phyloP scores from a whole-genome alignment of 306 rosid genomes.

The Inga laurina region DNA sequence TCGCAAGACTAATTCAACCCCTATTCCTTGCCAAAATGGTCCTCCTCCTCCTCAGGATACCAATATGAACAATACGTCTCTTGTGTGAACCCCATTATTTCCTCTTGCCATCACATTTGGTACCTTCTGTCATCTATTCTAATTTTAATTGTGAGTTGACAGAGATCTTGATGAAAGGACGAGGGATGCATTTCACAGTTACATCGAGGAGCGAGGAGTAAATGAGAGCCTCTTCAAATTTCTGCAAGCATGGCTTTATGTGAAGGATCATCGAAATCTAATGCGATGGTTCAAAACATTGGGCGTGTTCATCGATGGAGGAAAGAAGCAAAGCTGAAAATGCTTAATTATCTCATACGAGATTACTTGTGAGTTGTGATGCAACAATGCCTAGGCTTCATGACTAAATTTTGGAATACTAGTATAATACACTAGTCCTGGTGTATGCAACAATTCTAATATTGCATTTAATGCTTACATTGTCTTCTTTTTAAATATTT shows the following conservation, averaged over 20 bases:
- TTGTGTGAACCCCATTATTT: background rate
- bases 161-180: constrained; percentile 76
- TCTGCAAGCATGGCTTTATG: constrained; percentile 96
- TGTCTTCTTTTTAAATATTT: too few relatives aligned
- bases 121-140: background rate
- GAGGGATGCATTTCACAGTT: constrained; percentile 80
- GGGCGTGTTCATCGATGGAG: constrained; percentile 68
- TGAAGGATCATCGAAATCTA: constrained; percentile 83
- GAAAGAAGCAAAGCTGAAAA: constrained; percentile 46
- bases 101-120: background rate
- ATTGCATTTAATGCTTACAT: background rate
- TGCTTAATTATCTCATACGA: constrained; percentile 28
- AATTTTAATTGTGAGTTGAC: constrained; percentile 31
- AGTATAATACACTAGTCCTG: background rate
- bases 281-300: constrained; percentile 82
- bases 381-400: background rate
- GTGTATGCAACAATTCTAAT: background rate
- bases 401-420: background rate
- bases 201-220: constrained; percentile 86
- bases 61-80: background rate
- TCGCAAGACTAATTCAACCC: too few relatives aligned
- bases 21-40: too few relatives aligned
- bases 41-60: too few relatives aligned
- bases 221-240: constrained; percentile 81
- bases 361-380: background rate